Percentiles rank a stretch among this genome's conserved stretches.
Conservation (phyloP, 2,329 filamentous ascomycete genomes). For the Rhytidhysteron rufulum region DNA sequence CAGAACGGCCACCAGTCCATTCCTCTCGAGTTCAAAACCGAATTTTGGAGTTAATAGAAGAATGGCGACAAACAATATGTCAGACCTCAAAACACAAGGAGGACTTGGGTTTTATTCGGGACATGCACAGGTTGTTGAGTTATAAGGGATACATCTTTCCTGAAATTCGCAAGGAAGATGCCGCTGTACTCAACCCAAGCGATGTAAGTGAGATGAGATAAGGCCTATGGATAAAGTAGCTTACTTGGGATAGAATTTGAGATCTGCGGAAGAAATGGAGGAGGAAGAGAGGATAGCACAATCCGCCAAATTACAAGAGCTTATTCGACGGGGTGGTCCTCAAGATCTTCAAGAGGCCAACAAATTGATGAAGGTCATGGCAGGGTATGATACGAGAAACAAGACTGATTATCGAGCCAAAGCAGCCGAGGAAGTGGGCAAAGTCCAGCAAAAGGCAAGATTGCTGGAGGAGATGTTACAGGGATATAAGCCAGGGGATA, state of each 20-base stretch:
- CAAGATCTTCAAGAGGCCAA: conserved; percentile 96
- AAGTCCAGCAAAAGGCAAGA: conserved; percentile 92
- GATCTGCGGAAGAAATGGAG: conserved; percentile 98
- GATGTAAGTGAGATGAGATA: conserved; percentile 63
- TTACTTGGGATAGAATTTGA: conserved; percentile 66
- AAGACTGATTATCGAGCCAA: conserved; percentile 98
- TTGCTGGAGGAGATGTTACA: conserved; percentile 90
- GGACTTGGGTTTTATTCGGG: conserved; percentile 89
- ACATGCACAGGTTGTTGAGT: conserved; percentile 93
- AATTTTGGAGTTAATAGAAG: conserved; percentile 94
- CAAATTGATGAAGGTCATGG: conserved; percentile 98
- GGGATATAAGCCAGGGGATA: conserved; percentile 75
- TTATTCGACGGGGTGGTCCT: conserved; percentile 87
- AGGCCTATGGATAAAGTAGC: conserved; percentile 1
- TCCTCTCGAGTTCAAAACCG: conserved; percentile 82
- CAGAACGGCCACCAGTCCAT: conserved; percentile 84
- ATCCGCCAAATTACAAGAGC: conserved; percentile 94
- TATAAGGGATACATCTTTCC: conserved; percentile 98
- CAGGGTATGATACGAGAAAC: conserved; percentile 88
- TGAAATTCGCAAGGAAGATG: conserved; percentile 87
- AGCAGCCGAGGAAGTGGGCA: conserved; percentile 89
- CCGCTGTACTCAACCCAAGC: conserved; percentile 91
- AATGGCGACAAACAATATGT: conserved; percentile 98
- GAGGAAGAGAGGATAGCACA: conserved; percentile 93
- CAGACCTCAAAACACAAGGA: conserved; percentile 97